A percentile compares a stretch with the other conserved stretches of the same genome.
Evolutionary conservation across 2,329 filamentous ascomycete genomes (phyloP).

Genomic region (Myotisia sp.): DNA sequence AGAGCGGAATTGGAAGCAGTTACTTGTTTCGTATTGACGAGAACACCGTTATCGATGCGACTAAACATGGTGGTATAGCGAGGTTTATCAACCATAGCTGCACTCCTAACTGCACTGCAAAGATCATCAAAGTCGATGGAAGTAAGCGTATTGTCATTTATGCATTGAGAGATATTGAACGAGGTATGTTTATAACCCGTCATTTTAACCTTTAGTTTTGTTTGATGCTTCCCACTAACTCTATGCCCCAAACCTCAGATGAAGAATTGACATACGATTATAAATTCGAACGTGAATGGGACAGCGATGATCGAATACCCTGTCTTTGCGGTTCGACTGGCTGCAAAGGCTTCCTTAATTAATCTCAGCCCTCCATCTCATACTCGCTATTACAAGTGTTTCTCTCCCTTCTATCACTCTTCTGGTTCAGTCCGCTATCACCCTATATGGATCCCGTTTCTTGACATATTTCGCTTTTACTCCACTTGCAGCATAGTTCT

Average conservation of each 20-base stretch:
- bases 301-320: constrained; percentile 85
- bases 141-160: constrained; percentile 99
- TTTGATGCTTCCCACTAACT: constrained; percentile 16
- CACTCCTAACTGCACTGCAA: constrained; percentile 95
- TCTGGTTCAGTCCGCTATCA: too few relatives aligned
- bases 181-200: constrained; percentile 55
- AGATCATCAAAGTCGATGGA: constrained; percentile 97
- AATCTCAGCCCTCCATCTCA: background rate
- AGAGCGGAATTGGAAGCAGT: constrained; percentile 91
- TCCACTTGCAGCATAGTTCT: too few relatives aligned
- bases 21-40: constrained; percentile 98
- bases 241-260: constrained; percentile 43
- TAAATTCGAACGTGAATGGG: constrained; percentile 96
- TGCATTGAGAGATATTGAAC: constrained; percentile 81
- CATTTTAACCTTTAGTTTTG: background rate
- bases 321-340: constrained; percentile 91
- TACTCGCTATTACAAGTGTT: background rate
- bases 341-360: constrained; percentile 99
- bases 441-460: too few relatives aligned
- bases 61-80: constrained; percentile 95
- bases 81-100: constrained; percentile 97
- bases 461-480: too few relatives aligned
- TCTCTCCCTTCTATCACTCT: background rate
- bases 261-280: constrained; percentile 99
- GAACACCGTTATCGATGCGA: constrained; percentile 92